Percentiles rank a stretch among this genome's conserved stretches.
phyloP scores from a whole-genome alignment of 768 basidiomycete genomes.

The Lactifluus piperatus region DNA sequence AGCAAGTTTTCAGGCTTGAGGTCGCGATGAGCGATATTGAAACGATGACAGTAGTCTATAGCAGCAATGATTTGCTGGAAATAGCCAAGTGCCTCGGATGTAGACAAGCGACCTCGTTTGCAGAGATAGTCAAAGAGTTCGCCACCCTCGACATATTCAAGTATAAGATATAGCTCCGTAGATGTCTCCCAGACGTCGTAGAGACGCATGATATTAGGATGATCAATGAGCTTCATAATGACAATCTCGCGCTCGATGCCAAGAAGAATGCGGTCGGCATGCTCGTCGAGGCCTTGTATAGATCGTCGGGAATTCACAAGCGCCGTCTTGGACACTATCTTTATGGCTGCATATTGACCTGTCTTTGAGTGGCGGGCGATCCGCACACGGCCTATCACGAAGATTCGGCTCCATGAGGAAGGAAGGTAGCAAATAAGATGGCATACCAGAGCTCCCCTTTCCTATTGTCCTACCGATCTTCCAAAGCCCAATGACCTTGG shows the following conservation, averaged over 20 bases:
- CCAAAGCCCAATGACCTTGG: conserved; percentile 43
- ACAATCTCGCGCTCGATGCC: conserved; percentile 91
- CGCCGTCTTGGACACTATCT: conserved; percentile 79
- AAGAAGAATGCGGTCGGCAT: conserved; percentile 68
- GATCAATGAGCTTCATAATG: conserved; percentile 94
- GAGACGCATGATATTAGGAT: conserved; percentile 88
- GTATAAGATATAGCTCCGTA: conserved; percentile 78
- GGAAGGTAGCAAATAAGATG: background rate
- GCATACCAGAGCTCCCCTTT: conserved; percentile 44
- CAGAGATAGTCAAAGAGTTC: conserved; percentile 93
- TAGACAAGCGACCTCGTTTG: conserved; percentile 60
- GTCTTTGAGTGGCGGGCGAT: conserved; percentile 85
- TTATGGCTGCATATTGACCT: conserved; percentile 86
- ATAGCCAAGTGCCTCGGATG: conserved; percentile 68
- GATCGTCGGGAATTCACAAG: conserved; percentile 59
- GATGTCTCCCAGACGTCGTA: conserved; percentile 98
- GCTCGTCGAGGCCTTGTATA: conserved; percentile 57
- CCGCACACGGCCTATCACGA: conserved; percentile 67
- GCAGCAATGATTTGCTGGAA: conserved; percentile 93
- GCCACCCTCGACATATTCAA: conserved; percentile 92
- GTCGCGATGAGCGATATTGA: conserved; percentile 91
- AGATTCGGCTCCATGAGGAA: background rate
- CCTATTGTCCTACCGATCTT: conserved; percentile 48
- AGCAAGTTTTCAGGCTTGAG: conserved; percentile 88
- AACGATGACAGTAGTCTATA: conserved; percentile 88